phyloP scores from a whole-genome alignment of 2,329 filamentous ascomycete genomes.

The Colletotrichum costaricense region DNA sequence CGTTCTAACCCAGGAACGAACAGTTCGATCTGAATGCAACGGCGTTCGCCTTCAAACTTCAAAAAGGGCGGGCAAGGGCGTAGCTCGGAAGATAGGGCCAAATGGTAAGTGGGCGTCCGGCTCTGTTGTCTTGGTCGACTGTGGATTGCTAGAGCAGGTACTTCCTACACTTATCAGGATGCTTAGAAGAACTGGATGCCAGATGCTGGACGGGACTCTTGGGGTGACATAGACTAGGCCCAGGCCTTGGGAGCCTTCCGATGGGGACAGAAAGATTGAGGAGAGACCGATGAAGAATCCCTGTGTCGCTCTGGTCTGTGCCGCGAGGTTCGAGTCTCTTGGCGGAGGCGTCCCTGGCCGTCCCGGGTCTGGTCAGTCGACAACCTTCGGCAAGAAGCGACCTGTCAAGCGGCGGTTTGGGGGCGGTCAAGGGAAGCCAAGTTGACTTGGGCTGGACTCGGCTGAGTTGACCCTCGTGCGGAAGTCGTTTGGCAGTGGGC shows the following conservation, averaged over 20 bases:
- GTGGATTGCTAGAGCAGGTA: background rate
- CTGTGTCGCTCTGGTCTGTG: slow-evolving; percentile 35
- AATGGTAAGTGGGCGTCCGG: background rate
- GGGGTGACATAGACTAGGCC: background rate
- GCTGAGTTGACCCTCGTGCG: background rate
- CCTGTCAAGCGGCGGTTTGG: slow-evolving; percentile 24
- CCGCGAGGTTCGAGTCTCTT: slow-evolving; percentile 20
- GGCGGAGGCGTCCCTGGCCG: slow-evolving; percentile 19
- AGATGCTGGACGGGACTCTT: slow-evolving; percentile 10
- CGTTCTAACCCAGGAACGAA: slow-evolving; percentile 8
- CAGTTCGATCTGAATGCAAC: background rate
- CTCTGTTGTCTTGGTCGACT: background rate
- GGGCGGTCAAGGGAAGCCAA: slow-evolving; percentile 31
- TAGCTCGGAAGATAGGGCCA: background rate
- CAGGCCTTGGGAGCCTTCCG: slow-evolving; percentile 3
- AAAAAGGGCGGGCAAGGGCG: background rate
- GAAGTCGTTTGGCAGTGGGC: background rate
- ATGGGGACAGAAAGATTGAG: background rate
- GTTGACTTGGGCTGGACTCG: background rate
- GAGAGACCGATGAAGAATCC: slow-evolving; percentile 16
- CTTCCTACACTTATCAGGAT: slow-evolving; percentile 18
- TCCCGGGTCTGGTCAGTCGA: background rate
- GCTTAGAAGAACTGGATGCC: slow-evolving; percentile 7
- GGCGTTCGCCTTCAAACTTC: background rate
- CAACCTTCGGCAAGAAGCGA: slow-evolving; percentile 28